Percentiles rank a stretch among this genome's conserved stretches.
Conservation (phyloP, 805 yeast species). For the Starmerella etchellsii region DNA sequence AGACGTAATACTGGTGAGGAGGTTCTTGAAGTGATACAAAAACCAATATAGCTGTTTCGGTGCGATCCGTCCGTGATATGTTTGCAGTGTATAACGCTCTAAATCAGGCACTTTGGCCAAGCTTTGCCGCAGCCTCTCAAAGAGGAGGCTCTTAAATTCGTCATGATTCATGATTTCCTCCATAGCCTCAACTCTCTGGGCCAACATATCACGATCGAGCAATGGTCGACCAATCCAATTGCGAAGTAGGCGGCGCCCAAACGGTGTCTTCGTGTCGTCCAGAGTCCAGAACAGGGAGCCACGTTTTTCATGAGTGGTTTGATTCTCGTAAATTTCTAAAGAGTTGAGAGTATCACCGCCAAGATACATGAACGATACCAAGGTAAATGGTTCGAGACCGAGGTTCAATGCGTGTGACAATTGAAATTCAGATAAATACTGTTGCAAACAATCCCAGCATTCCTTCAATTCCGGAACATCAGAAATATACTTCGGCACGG, state of each 20-base stretch:
- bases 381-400: constrained; percentile 41
- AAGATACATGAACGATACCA: constrained; percentile 38
- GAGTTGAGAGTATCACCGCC: constrained; percentile 56
- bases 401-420: constrained; percentile 38
- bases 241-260: constrained; percentile 55
- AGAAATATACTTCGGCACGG: neutral
- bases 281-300: constrained; percentile 74
- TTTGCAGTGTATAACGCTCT: constrained; percentile 42
- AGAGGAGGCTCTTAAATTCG: constrained; percentile 3
- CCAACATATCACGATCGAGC: constrained; percentile 39
- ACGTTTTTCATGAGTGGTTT: constrained; percentile 39
- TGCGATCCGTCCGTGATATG: constrained; percentile 46
- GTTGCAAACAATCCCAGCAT: constrained; percentile 28
- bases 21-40: constrained; percentile 34
- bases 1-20: constrained; percentile 20
- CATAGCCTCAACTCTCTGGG: constrained; percentile 51
- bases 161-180: constrained; percentile 30
- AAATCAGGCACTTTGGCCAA: constrained; percentile 40
- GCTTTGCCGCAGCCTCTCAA: constrained; percentile 24
- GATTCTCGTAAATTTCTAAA: constrained; percentile 61
- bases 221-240: constrained; percentile 72
- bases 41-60: constrained; percentile 49
- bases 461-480: constrained; percentile 8
- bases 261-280: constrained; percentile 66
- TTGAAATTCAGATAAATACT: constrained; percentile 50